Base-by-base conservation (phyloP, 306 rosid species). In the Rosa persica region DNA sequence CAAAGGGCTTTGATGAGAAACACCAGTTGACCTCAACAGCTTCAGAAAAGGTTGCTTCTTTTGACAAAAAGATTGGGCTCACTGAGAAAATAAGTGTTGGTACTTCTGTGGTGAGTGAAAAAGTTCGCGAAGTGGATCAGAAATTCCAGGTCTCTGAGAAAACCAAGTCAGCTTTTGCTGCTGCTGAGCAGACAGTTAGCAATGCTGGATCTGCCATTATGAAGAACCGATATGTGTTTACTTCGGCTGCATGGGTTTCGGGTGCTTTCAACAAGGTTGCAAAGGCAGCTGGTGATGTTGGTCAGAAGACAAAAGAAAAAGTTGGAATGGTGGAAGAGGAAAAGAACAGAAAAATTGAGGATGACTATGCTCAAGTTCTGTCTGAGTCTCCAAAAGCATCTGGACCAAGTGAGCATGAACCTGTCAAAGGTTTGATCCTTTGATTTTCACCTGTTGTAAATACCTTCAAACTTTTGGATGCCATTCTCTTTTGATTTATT, bases 81-180 rank as follows among this genome's bases (percentile, higher is more conserved):
- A 91, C 79, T 17, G 98, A 95, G 85, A 95, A 95, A 84, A 72
- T 95, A 68, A 91, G 85, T 42, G 98, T 86, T 17, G 98, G 98
- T 52, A 92, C 98, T 48, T 72, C 91, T 40, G 89, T 77, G 69
- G 94, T 95, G 81, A 20, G 98, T 47, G 98, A 69, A 75, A 93
- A 91, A 80, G 97, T 95, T 67, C 89, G 96, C 8, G 98, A 88
- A 77, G 96, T 95, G 85, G 98, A 95, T 79, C 97, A 95, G 83
- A 95, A 92, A 76, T 89, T 95, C 76, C 98, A 91, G 84, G 98
- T 95, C 81, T 95, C 98, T 0, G 98, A 92, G 76, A 95, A 95
- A 86, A 92, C 98, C 71, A 95, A 91, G 82, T 87, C 97, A 23
- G 98, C 98, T 78, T 83, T 95, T 80, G 90, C 98, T 19, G 98